phyloP scores from a whole-genome alignment of 768 basidiomycete genomes.

The Tremella fuciformis region DNA sequence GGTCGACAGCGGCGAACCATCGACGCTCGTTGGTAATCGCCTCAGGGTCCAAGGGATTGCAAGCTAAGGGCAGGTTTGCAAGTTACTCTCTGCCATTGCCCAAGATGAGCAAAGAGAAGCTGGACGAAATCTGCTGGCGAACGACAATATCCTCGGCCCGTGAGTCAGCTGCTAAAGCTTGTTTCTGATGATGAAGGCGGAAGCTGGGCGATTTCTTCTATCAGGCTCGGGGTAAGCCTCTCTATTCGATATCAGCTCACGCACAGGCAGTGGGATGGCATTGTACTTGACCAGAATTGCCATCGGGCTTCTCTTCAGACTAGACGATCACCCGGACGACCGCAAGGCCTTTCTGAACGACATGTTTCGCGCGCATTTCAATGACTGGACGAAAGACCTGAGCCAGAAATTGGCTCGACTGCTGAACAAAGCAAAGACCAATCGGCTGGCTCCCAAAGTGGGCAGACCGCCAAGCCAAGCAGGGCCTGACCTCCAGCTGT shows the following conservation, averaged over 20 bases:
- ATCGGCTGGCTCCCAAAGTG: slow-evolving; percentile 2
- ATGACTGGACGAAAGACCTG: background rate
- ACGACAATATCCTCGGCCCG: too few relatives aligned
- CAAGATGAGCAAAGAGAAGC: background rate
- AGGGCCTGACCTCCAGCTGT: background rate
- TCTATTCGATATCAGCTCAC: too few relatives aligned
- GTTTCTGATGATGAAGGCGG: too few relatives aligned
- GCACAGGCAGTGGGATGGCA: background rate
- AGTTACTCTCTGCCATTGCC: background rate
- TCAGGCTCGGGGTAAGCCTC: too few relatives aligned
- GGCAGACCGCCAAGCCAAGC: background rate
- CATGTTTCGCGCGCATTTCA: background rate
- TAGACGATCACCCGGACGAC: too few relatives aligned
- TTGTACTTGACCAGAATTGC: too few relatives aligned
- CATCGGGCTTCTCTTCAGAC: too few relatives aligned
- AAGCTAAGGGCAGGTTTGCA: slow-evolving; percentile 11
- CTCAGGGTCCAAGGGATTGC: background rate
- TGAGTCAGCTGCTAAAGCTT: too few relatives aligned
- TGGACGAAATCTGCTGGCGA: background rate
- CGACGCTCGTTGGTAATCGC: slow-evolving; percentile 8
- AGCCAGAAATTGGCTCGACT: background rate
- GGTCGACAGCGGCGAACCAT: background rate
- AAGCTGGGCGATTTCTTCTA: too few relatives aligned
- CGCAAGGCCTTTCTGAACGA: too few relatives aligned
- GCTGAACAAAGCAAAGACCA: background rate